Conservation (phyloP, 1,284 basidiomycete species). For the Psilocybe mexicana region DNA sequence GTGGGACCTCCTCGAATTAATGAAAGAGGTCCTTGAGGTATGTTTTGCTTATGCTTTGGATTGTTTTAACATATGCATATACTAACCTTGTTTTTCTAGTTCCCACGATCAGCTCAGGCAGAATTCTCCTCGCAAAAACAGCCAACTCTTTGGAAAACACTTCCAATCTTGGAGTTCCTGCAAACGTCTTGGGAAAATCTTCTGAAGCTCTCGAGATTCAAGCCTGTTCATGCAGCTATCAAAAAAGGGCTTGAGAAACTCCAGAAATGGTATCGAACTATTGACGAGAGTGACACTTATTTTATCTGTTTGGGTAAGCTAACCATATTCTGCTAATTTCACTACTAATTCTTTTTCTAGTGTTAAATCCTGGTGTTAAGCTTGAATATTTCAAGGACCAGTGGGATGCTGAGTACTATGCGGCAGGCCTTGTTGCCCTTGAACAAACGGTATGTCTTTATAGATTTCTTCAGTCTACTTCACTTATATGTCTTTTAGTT, state of each 20-base stretch:
- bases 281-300: constrained; percentile 14
- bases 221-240: constrained; percentile 3
- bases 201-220: constrained; percentile 7
- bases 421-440: constrained; percentile 6
- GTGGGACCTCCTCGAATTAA: constrained; percentile 23
- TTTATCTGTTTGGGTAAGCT: constrained; percentile 6
- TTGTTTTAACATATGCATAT: constrained; percentile 1
- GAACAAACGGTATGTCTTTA: constrained; percentile 3
- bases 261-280: constrained; percentile 26
- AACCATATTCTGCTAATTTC: too few species aligned
- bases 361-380: constrained; percentile 8
- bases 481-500: constrained; percentile 17
- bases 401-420: constrained; percentile 16
- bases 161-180: constrained; percentile 30
- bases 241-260: constrained; percentile 27
- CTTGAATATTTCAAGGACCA: constrained; percentile 18
- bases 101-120: constrained; percentile 20
- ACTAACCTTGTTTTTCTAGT: constrained; percentile 1
- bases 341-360: too few species aligned
- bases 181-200: constrained; percentile 25
- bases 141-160: constrained; percentile 27
- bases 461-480: neutral
- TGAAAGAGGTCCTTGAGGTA: constrained; percentile 25
- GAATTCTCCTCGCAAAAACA: constrained; percentile 25
- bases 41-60: neutral